phyloP scores from a whole-genome alignment of 2,329 filamentous ascomycete genomes.

The Fusarium sp. region DNA sequence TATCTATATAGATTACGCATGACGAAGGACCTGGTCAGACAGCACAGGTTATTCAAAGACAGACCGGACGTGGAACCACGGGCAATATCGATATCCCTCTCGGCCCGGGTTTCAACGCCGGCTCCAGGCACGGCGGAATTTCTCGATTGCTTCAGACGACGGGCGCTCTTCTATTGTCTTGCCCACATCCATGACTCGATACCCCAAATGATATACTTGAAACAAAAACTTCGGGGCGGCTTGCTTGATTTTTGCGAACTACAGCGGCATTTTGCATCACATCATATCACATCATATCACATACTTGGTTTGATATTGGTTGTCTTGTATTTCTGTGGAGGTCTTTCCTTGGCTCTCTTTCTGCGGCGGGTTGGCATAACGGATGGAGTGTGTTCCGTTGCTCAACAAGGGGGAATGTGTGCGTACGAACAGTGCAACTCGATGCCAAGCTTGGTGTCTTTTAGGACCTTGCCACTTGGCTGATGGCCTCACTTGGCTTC shows the following conservation, averaged over 20 bases:
- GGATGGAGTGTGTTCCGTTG: background rate
- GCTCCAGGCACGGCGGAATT: conserved; percentile 12
- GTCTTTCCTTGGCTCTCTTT: background rate
- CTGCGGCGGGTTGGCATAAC: background rate
- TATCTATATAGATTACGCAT: conserved; percentile 39
- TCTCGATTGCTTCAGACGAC: conserved; percentile 21
- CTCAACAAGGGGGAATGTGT: background rate
- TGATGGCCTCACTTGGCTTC: background rate
- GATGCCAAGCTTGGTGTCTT: background rate
- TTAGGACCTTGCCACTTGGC: background rate
- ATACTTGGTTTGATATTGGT: background rate
- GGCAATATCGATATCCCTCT: conserved; percentile 21
- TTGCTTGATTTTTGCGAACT: conserved; percentile 28
- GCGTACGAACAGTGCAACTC: background rate
- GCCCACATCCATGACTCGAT: conserved; percentile 30
- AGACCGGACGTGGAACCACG: conserved; percentile 12
- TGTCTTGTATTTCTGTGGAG: conserved; percentile 6
- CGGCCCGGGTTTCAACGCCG: conserved; percentile 11
- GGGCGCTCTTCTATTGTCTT: conserved; percentile 9
- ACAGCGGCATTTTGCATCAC: conserved; percentile 7
- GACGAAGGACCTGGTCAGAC: conserved; percentile 44
- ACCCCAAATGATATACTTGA: conserved; percentile 29
- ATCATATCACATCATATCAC: background rate
- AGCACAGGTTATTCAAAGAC: conserved; percentile 44
- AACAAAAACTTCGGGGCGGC: conserved; percentile 22